phyloP scores from a whole-genome alignment of 2,329 filamentous ascomycete genomes.

The Aaosphaeria pasadenensis region DNA sequence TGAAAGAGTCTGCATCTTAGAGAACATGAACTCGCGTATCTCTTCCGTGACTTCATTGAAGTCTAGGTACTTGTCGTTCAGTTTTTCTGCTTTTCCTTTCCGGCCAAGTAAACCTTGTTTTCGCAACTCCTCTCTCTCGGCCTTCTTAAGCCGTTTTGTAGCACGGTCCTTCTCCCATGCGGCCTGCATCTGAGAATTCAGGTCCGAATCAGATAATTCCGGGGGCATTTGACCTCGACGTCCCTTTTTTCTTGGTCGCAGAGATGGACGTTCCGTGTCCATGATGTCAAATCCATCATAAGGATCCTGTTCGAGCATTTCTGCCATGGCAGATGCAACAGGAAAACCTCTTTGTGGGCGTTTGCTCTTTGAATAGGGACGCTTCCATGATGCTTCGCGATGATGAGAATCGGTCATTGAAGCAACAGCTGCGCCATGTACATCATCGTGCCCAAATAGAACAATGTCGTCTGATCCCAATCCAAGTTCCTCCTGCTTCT shows the following conservation, averaged over 20 bases:
- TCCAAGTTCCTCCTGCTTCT: slow-evolving; percentile 63
- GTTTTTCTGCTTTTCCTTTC: slow-evolving; percentile 43
- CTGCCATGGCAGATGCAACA: slow-evolving; percentile 55
- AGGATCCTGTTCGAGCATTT: slow-evolving; percentile 57
- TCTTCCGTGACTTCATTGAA: slow-evolving; percentile 70
- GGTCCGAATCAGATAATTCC: slow-evolving; percentile 44
- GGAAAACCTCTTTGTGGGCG: slow-evolving; percentile 42
- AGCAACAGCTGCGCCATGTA: slow-evolving; percentile 35
- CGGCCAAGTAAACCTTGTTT: slow-evolving; percentile 43
- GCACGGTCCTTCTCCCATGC: slow-evolving; percentile 44
- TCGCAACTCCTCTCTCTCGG: slow-evolving; percentile 46
- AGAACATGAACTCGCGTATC: slow-evolving; percentile 67
- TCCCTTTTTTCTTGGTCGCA: slow-evolving; percentile 64
- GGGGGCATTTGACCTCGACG: slow-evolving; percentile 52
- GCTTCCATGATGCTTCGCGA: slow-evolving; percentile 26
- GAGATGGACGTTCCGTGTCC: slow-evolving; percentile 72
- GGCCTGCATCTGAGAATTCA: slow-evolving; percentile 38
- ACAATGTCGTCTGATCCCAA: slow-evolving; percentile 58
- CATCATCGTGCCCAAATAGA: slow-evolving; percentile 50
- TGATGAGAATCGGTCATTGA: slow-evolving; percentile 9
- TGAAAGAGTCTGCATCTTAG: slow-evolving; percentile 59
- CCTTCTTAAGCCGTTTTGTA: slow-evolving; percentile 48
- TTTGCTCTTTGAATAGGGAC: slow-evolving; percentile 13
- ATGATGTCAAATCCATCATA: slow-evolving; percentile 78
- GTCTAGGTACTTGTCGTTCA: slow-evolving; percentile 72